phyloP scores from a whole-genome alignment of 129 eudicot species.

The Flaveria linearis region DNA sequence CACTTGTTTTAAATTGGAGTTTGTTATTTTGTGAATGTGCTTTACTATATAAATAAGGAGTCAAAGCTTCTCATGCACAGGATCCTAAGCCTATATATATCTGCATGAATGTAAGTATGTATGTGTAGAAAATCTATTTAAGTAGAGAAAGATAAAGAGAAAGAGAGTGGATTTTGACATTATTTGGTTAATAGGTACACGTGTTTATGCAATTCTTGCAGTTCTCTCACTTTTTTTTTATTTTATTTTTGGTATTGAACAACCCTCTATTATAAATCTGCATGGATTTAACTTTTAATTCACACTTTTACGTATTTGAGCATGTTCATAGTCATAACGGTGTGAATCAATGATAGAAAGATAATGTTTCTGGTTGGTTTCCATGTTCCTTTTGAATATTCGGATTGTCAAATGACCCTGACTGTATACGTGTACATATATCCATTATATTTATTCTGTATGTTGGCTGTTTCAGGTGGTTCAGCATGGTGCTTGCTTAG shows the following conservation, averaged over 20 bases:
- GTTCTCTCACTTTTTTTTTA: neutral
- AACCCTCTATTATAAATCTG: neutral
- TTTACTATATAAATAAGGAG: neutral
- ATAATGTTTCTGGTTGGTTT: neutral
- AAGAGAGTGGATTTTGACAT: too few relatives aligned
- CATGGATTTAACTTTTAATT: neutral
- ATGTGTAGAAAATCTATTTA: too few relatives aligned
- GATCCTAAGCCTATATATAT: neutral
- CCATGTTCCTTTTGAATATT: neutral
- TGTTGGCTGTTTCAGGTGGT: slow-evolving; percentile 64
- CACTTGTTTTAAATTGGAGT: neutral
- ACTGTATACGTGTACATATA: neutral
- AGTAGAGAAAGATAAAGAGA: too few relatives aligned
- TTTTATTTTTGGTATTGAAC: neutral
- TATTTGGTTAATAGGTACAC: too few relatives aligned
- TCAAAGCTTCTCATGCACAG: neutral
- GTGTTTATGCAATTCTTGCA: neutral
- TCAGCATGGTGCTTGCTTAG: slow-evolving; percentile 98
- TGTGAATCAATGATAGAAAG: neutral
- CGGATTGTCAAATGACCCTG: neutral
- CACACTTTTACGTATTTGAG: neutral
- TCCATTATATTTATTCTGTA: neutral
- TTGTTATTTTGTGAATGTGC: neutral
- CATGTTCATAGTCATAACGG: neutral
- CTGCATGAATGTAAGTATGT: neutral